These are phyloP conservation scores for Hemisphaericaspora xylanilytica DNA, from an alignment of 1,139 yeast genomes.

Conservation along the genomic window DNA sequence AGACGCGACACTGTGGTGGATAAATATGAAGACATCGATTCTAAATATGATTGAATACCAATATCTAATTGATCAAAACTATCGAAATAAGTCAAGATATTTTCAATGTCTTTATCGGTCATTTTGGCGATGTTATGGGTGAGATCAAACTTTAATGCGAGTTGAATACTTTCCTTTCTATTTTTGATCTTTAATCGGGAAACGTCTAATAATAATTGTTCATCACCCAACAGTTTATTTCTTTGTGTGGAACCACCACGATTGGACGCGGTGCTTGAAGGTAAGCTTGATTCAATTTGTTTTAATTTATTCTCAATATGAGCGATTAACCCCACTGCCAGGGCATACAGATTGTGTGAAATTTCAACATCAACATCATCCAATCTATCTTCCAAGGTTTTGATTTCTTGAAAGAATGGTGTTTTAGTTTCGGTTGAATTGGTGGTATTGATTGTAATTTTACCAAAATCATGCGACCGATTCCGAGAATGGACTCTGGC, in stretches of 20 bases:
- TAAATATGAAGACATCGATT: slow-evolving; percentile 36
- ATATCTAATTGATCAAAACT: slow-evolving; percentile 38
- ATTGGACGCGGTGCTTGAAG: background rate
- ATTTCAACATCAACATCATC: slow-evolving; percentile 67
- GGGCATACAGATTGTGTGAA: slow-evolving; percentile 57
- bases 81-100: slow-evolving; percentile 35
- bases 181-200: slow-evolving; percentile 38
- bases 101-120: slow-evolving; percentile 31
- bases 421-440: slow-evolving; percentile 20
- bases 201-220: slow-evolving; percentile 41
- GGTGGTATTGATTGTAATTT: slow-evolving; percentile 8
- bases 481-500: slow-evolving; percentile 57
- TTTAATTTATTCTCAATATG: slow-evolving; percentile 39
- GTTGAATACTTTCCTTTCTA: slow-evolving; percentile 38
- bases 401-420: slow-evolving; percentile 42
- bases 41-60: slow-evolving; percentile 37
- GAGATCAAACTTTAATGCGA: slow-evolving; percentile 38
- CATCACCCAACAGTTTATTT: slow-evolving; percentile 24
- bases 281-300: slow-evolving; percentile 20
- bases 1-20: slow-evolving; percentile 35
- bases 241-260: slow-evolving; percentile 7
- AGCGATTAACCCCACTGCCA: slow-evolving; percentile 52
- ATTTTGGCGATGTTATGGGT: slow-evolving; percentile 35
- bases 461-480: slow-evolving; percentile 47
- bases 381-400: slow-evolving; percentile 57